Percentiles rank a stretch among this genome's conserved stretches.
Conservation (phyloP, 805 yeast species). For the Cephaloascus fragrans region DNA sequence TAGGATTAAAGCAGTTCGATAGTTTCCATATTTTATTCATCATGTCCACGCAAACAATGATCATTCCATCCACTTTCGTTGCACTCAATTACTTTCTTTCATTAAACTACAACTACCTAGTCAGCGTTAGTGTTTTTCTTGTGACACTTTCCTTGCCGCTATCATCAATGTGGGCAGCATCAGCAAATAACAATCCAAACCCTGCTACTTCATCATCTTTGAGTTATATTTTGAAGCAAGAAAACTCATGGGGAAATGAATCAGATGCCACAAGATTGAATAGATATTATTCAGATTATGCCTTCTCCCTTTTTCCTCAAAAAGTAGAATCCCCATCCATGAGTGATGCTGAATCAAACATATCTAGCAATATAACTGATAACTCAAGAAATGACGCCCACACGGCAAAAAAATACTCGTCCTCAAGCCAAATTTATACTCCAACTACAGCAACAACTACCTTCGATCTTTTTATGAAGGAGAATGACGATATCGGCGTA, state of each 20-base stretch:
- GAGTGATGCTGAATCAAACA: neutral
- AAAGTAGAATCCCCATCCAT: neutral
- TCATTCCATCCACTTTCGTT: constrained; percentile 65
- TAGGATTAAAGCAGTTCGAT: constrained; percentile 80
- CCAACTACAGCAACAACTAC: neutral
- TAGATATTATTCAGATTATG: too few species aligned
- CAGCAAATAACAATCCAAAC: constrained; percentile 38
- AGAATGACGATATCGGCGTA: neutral
- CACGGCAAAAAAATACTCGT: too few species aligned
- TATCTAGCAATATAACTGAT: neutral
- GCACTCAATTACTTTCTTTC: constrained; percentile 39
- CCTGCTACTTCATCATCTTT: constrained; percentile 12
- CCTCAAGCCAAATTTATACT: too few species aligned
- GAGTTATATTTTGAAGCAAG: constrained; percentile 3
- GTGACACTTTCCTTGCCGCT: constrained; percentile 71
- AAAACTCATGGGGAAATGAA: neutral
- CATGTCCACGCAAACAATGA: constrained; percentile 74
- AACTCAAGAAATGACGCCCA: too few species aligned
- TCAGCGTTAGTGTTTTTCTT: constrained; percentile 47
- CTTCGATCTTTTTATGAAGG: neutral
- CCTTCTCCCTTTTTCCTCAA: neutral
- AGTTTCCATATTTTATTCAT: constrained; percentile 72
- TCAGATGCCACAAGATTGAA: too few species aligned
- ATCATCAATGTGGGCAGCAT: constrained; percentile 82
- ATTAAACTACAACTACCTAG: constrained; percentile 24